Evolutionary conservation across 805 yeast genomes (phyloP), one percentile per base, ranked within the genome.

Genomic region (Saccharomycopsis sp.): DNA sequence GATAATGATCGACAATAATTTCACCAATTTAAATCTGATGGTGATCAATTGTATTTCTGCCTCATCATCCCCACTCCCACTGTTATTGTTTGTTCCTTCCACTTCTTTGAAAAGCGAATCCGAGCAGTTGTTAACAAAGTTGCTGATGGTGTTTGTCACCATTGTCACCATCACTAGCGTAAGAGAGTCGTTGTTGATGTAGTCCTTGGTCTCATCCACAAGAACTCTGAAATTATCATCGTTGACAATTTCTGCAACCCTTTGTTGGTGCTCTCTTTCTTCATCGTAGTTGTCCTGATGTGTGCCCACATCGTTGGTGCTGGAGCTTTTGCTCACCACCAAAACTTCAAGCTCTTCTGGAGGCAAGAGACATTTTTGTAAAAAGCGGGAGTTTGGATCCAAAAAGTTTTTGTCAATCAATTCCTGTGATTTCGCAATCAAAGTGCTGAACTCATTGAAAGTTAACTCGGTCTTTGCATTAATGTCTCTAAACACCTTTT

Each of bases 381-480:
- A 48, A 25, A 68, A 60, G 37, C 61, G 67, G 6, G 58, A 57
- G 15, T 23, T 16, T 10, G 10, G n/a, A 39, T 52, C 13, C 7
- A 52, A 46, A 23, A 53, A 50, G 22, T 51, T 49, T 41, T 42
- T 9, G 19, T 68, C 69, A 27, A 64, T 54, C 39, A 61, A 42
- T 36, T 58, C 48, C 43, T 65, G 68, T 4, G 67, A 59, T 45
- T 61, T 61, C 27, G 60, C 58, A 10, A 76, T 50, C 29, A 67
- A 55, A 1, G 52, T 51, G 20, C 73, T 67, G 52, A 87, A 77
- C 43, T 83, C 81, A 13, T 68, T 73, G 15, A 77, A 59, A 1
- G 79, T 61, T 38, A 89, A 58, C 53, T 79, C 88, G 15, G 82
- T 74, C 48, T 87, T 70, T 25, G 95, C 94, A 48, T 75, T 78